Base-by-base conservation (phyloP, 768 basidiomycete species). In the Saitozyma podzolica region DNA sequence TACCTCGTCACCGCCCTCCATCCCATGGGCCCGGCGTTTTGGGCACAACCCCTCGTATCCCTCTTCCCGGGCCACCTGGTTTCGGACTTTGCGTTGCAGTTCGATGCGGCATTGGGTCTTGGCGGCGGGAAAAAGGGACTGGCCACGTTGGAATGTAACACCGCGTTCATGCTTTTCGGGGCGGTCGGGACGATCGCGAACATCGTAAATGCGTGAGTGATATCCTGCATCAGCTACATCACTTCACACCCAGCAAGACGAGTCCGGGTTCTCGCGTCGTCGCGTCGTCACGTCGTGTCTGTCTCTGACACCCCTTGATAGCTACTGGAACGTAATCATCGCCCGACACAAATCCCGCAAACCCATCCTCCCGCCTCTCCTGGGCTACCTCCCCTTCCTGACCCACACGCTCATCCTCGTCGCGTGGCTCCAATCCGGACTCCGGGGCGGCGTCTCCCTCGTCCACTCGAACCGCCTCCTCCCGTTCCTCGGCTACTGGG, bases 401-500 rank as follows among this genome's bases (percentile, higher is more conserved):
- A 70, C 86, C 50, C 85, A 91, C 14, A 85, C 86, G 2, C 73
- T 78, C n/a, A 82, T 92, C 52, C 89, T 95, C 68, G 76, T 92
- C 39, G 78, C 85, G 40, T 99, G 95, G 94, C 84, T 98, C 16
- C 83, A 86, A 17, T 86, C 87, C 39, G 88, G 91, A 9, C 80
- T 84, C 17, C 81, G 82, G 69, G 80, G 83, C 59, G 80, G 86
- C 60, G 87, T 88, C 3, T 82, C 82, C n/a, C 86, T 95, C 77
- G 82, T 96, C 47, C 83, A 88, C 68, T 89, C 89, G 0, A 82
- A 87, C 0, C 83, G 88, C 29, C 88, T 98, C 74, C 81, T 97
- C 10, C 92, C 93, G 3, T 96, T 94, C 82, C 80, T 94, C 16
- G 88, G 87, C 70, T 88, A 90, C 17, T 98, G 94, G 93, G 95